Base-by-base conservation (phyloP, 495 filamentous ascomycete species). In the Cercophora samala region DNA sequence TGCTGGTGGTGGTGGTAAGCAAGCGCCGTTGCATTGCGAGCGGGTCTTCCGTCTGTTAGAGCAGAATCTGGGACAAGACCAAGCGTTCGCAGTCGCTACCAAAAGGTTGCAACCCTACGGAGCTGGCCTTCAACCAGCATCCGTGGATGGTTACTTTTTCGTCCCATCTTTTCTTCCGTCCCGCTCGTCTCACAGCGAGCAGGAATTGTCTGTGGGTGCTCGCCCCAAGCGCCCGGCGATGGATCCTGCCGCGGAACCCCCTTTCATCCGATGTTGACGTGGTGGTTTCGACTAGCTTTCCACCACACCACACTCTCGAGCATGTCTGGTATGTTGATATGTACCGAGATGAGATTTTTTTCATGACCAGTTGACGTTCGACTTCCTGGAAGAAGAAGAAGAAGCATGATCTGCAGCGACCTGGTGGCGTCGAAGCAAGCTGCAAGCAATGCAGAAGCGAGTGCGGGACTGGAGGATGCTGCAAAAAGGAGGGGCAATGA, bases 21-120 rank as follows among this genome's bases (percentile, higher is more conserved):
- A 54, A 60, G 51, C 24, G 6, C 11, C 32, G 54, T n/a, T 21
- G 59, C 37, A 29, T 60, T 18, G 58, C 24, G 6, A 60, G 58
- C 58, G 58, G 58, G 58, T 60, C 58, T 60, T 24, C 58, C 21
- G 22, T 24, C 58, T 60, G 8, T 24, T 29, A 24, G 58, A 3
- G 61, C 15, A 17, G 11, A 29, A 46, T 68, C 61, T 24, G 61
- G 56, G n/a, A 64, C 8, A 60, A 11, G 51, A 29, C 63, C 59
- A 66, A 65, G 52, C 62, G 29, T 19, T 60, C 53, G 62, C 18
- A 64, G 64, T 66, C 64, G 68, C 60, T 69, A 69, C 68, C 68
- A 60, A 53, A n/a, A 64, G 25, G 61, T 4, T 58, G 32, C 32
- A 62, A 62, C 60, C 25, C 60, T 62, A 62, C 60, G 29, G 60